Percentiles rank a stretch among this genome's conserved stretches.
phyloP scores from a whole-genome alignment of 768 basidiomycete genomes.

The Suillus spraguei region DNA sequence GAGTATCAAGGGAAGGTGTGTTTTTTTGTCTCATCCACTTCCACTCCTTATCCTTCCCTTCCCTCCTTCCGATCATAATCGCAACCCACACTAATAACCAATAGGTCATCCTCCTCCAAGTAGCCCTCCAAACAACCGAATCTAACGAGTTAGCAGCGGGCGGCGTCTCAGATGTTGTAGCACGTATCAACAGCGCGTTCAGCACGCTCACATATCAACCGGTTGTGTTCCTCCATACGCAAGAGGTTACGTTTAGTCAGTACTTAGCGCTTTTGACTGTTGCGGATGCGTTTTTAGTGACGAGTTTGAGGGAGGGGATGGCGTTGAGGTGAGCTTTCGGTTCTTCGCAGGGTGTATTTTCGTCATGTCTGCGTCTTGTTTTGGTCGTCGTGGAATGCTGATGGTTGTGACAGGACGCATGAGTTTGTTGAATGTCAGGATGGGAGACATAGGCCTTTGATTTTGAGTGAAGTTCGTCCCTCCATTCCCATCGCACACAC shows the following conservation, averaged over 20 bases:
- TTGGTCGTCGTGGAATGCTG: neutral
- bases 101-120: slow-evolving; percentile 82
- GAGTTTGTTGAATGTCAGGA: slow-evolving; percentile 89
- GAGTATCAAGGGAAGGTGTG: slow-evolving; percentile 74
- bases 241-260: slow-evolving; percentile 83
- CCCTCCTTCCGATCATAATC: neutral
- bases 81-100: neutral
- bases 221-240: slow-evolving; percentile 82
- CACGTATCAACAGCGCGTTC: slow-evolving; percentile 81
- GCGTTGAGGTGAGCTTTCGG: slow-evolving; percentile 51
- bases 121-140: slow-evolving; percentile 82
- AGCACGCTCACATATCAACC: slow-evolving; percentile 88
- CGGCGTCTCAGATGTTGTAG: slow-evolving; percentile 69
- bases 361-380: neutral
- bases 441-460: slow-evolving; percentile 62
- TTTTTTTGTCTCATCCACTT: neutral
- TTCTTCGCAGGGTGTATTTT: neutral
- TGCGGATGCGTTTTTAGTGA: slow-evolving; percentile 85
- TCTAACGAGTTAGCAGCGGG: slow-evolving; percentile 69
- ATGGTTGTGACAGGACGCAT: slow-evolving; percentile 48
- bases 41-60: neutral
- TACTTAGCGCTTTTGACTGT: slow-evolving; percentile 82
- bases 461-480: slow-evolving; percentile 70
- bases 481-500: neutral
- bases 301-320: slow-evolving; percentile 88